Evolutionary conservation across 768 basidiomycete species (phyloP).

Genomic region (Auricularia sp.): DNA sequence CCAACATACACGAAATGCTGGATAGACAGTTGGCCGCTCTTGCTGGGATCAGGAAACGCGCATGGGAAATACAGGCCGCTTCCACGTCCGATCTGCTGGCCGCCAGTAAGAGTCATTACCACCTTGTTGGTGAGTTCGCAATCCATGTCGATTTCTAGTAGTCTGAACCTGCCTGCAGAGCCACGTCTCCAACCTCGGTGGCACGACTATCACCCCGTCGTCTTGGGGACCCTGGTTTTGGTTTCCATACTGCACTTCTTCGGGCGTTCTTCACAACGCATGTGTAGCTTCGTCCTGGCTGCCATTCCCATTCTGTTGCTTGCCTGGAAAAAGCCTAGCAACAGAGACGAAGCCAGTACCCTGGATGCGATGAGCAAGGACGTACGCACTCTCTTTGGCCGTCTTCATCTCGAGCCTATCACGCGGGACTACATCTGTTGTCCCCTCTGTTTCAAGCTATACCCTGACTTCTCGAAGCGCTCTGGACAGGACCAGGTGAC

Average conservation of each 20-base stretch:
- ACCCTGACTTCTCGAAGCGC: not conserved
- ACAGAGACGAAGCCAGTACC: not conserved
- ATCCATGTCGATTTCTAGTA: not conserved
- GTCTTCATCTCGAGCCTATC: constrained; percentile 1
- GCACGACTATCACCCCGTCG: not conserved
- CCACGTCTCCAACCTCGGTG: not conserved
- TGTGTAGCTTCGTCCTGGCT: not conserved
- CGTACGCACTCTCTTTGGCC: not conserved
- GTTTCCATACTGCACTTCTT: not conserved
- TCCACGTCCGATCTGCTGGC: not conserved
- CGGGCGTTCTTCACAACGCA: not conserved
- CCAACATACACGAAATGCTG: too few species aligned
- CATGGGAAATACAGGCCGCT: too few species aligned
- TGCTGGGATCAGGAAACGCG: too few species aligned
- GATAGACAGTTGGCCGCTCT: too few species aligned
- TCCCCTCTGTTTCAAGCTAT: constrained; percentile 11
- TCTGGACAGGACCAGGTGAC: not conserved
- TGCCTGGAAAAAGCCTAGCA: not conserved
- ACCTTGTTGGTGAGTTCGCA: not conserved
- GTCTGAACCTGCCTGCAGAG: not conserved
- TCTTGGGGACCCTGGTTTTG: not conserved
- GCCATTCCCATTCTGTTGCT: not conserved
- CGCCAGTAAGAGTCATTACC: not conserved
- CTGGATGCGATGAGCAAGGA: not conserved
- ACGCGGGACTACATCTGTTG: constrained; percentile 7